Conservation (phyloP, 257 asterid species). For the Echium plantagineum region DNA sequence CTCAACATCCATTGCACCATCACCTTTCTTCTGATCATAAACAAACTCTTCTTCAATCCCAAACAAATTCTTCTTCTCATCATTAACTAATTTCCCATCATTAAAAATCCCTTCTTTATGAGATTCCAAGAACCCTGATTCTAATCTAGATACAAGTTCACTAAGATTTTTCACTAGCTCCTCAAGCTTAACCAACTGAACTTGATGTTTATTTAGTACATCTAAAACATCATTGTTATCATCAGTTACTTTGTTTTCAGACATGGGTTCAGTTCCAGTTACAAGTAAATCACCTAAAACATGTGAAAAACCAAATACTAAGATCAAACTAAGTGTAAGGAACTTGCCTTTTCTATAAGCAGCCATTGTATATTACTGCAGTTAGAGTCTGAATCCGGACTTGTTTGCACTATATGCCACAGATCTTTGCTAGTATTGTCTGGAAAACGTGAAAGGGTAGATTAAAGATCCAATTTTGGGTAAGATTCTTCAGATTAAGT, state of each 20-base stretch:
- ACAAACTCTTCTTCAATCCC: constrained; percentile 11
- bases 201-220: constrained; percentile 35
- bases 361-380: constrained; percentile 17
- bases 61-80: background rate
- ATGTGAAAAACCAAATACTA: constrained; percentile 11
- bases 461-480: background rate
- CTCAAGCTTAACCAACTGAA: constrained; percentile 61
- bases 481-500: background rate
- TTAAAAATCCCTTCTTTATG: constrained; percentile 21
- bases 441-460: too few relatives aligned
- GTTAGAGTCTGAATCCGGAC: constrained; percentile 7
- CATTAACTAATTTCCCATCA: constrained; percentile 7
- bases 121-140: constrained; percentile 34
- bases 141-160: constrained; percentile 53
- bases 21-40: constrained; percentile 10
- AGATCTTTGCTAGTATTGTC: constrained; percentile 12
- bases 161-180: constrained; percentile 52
- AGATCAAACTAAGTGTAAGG: constrained; percentile 16
- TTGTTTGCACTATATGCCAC: constrained; percentile 8
- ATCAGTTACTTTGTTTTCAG: constrained; percentile 5
- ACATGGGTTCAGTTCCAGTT: constrained; percentile 4
- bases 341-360: constrained; percentile 27
- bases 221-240: constrained; percentile 16
- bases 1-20: background rate
- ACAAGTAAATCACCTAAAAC: constrained; percentile 9